A percentile compares a stretch with the other conserved stretches of the same genome.
These are phyloP conservation scores for Myotisia sp. DNA, from an alignment of 2,329 filamentous ascomycete species.

Conservation along the genomic window DNA sequence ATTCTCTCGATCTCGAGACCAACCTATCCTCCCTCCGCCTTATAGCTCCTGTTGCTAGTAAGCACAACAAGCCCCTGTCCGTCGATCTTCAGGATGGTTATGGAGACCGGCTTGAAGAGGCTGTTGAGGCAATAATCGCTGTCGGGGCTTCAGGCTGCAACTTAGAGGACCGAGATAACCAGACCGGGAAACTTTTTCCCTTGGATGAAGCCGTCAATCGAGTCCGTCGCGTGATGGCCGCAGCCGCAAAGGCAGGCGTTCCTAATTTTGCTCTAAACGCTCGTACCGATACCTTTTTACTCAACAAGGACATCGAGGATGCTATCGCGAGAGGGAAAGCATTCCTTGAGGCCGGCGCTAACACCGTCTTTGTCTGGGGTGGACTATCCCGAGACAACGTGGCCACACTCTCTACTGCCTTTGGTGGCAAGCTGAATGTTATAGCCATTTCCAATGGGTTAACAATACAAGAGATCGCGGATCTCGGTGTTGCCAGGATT, in stretches of 20 bases:
- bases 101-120: slow-evolving; percentile 33
- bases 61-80: slow-evolving; percentile 36
- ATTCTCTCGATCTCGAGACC: slow-evolving; percentile 36
- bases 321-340: slow-evolving; percentile 41
- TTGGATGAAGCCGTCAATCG: slow-evolving; percentile 37
- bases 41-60: slow-evolving; percentile 32
- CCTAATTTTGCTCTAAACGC: slow-evolving; percentile 46
- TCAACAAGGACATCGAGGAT: slow-evolving; percentile 31
- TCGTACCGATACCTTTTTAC: slow-evolving; percentile 39
- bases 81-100: slow-evolving; percentile 51
- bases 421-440: slow-evolving; percentile 39
- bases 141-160: slow-evolving; percentile 45
- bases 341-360: slow-evolving; percentile 46
- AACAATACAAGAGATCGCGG: slow-evolving; percentile 31
- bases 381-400: slow-evolving; percentile 37
- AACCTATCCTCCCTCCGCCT: slow-evolving; percentile 37
- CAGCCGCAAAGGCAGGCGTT: slow-evolving; percentile 31
- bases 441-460: slow-evolving; percentile 31
- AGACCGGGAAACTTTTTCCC: slow-evolving; percentile 23
- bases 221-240: slow-evolving; percentile 24
- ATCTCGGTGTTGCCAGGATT: slow-evolving; percentile 41
- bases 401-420: slow-evolving; percentile 32
- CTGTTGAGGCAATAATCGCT: slow-evolving; percentile 33
- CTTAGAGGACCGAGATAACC: slow-evolving; percentile 40
- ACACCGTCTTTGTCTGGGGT: slow-evolving; percentile 49